Percentiles rank a stretch among this genome's conserved stretches.
Evolutionary conservation across 1,139 yeast genomes (phyloP).

Genomic region (Pichia sp.): DNA sequence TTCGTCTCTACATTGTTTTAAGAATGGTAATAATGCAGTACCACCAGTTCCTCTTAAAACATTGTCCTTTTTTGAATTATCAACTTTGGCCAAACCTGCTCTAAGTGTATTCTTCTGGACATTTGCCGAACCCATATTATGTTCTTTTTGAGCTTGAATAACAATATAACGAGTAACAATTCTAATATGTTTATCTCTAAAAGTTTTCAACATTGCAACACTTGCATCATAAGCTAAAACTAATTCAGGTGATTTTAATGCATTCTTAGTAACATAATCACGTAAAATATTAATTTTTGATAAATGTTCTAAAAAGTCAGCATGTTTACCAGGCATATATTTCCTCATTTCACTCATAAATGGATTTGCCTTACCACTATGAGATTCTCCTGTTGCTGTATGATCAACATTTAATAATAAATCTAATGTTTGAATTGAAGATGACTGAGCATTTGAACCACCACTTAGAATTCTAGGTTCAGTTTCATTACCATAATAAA

Average conservation of each 20-base stretch:
- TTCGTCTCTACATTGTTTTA: slow-evolving; percentile 93
- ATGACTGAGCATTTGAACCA: slow-evolving; percentile 92
- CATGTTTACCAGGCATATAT: slow-evolving; percentile 87
- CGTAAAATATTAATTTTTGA: slow-evolving; percentile 53
- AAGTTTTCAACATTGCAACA: slow-evolving; percentile 79
- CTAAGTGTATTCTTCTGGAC: slow-evolving; percentile 35
- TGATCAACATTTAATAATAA: slow-evolving; percentile 71
- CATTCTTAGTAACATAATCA: slow-evolving; percentile 48
- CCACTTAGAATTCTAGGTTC: slow-evolving; percentile 65
- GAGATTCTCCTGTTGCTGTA: slow-evolving; percentile 59
- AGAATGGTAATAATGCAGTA: slow-evolving; percentile 81
- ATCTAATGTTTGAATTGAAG: slow-evolving; percentile 82
- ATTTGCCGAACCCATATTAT: slow-evolving; percentile 49
- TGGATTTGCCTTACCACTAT: slow-evolving; percentile 36
- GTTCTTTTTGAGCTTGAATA: slow-evolving; percentile 60
- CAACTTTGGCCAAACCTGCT: slow-evolving; percentile 43
- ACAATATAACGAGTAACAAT: slow-evolving; percentile 83
- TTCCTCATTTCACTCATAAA: slow-evolving; percentile 78
- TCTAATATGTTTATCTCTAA: slow-evolving; percentile 90
- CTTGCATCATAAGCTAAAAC: slow-evolving; percentile 81
- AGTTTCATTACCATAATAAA: slow-evolving; percentile 64
- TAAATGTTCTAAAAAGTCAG: slow-evolving; percentile 60
- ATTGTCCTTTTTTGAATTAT: slow-evolving; percentile 34
- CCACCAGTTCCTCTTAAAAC: slow-evolving; percentile 85
- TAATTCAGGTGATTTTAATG: slow-evolving; percentile 45